phyloP scores from a whole-genome alignment of 495 filamentous ascomycete species.

The Sporormia fimetaria region DNA sequence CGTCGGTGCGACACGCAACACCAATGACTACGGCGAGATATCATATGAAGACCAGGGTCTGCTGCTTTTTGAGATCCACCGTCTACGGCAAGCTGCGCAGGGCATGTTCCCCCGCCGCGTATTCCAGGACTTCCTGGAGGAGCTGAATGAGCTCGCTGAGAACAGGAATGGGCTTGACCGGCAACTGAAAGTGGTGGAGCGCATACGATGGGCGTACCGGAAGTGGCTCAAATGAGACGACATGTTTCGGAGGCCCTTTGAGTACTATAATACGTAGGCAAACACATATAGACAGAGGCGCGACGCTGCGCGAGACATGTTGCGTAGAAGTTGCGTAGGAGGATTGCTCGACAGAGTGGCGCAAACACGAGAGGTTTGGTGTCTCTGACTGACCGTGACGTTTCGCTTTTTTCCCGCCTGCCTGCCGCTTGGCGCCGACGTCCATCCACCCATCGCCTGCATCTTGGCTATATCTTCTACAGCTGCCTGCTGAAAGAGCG shows the following conservation, averaged over 20 bases:
- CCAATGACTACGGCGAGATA: conserved; percentile 52
- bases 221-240: no score
- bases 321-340: neutral
- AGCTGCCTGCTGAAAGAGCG: conserved; percentile 20
- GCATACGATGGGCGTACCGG: conserved; percentile 80
- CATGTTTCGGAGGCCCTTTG: no score
- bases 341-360: neutral
- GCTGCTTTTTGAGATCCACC: conserved; percentile 76
- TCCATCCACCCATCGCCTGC: conserved; percentile 1
- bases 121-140: conserved; percentile 71
- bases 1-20: conserved; percentile 46
- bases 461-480: conserved; percentile 1
- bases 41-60: conserved; percentile 85
- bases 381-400: no score
- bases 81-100: conserved; percentile 55
- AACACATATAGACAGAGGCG: neutral
- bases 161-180: conserved; percentile 56
- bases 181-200: conserved; percentile 63
- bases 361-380: no score
- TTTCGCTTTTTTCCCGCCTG: conserved; percentile 2
- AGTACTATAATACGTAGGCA: no score
- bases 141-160: conserved; percentile 71
- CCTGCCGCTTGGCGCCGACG: conserved; percentile 4
- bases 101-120: conserved; percentile 55
- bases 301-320: neutral